Evolutionary conservation across 805 yeast genomes (phyloP).

Genomic region (Ogataea nitratoaversa): DNA sequence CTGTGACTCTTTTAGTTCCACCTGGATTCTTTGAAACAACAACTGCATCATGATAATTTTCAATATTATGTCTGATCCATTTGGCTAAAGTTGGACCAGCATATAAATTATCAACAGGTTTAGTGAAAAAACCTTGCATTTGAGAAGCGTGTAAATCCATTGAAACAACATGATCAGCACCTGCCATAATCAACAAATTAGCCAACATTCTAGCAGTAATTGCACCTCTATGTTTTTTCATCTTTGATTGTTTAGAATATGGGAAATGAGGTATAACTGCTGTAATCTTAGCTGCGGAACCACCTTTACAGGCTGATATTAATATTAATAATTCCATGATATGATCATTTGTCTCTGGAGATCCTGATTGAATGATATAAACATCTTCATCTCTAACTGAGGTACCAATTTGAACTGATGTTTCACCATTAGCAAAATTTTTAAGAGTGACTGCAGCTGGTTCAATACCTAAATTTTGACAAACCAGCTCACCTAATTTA

Average conservation of each 20-base stretch:
- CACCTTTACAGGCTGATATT: slow-evolving; percentile 95
- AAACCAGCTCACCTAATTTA: slow-evolving; percentile 83
- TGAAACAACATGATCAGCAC: slow-evolving; percentile 97
- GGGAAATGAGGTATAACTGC: slow-evolving; percentile 98
- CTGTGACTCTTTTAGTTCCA: slow-evolving; percentile 96
- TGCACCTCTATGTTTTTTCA: slow-evolving; percentile 99
- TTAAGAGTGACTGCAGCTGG: slow-evolving; percentile 90
- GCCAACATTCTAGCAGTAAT: slow-evolving; percentile 98
- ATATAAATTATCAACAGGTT: slow-evolving; percentile 93
- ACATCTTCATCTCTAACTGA: slow-evolving; percentile 97
- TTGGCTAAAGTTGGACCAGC: slow-evolving; percentile 95
- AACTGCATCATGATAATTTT: slow-evolving; percentile 82
- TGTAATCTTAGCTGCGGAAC: slow-evolving; percentile 95
- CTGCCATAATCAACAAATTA: slow-evolving; percentile 92
- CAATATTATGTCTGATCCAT: slow-evolving; percentile 90
- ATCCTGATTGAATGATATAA: slow-evolving; percentile 86
- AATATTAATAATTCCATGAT: slow-evolving; percentile 93
- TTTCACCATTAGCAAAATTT: slow-evolving; percentile 96
- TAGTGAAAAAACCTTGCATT: slow-evolving; percentile 98
- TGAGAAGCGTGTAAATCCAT: slow-evolving; percentile 97
- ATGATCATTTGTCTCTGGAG: slow-evolving; percentile 84
- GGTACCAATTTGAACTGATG: slow-evolving; percentile 91
- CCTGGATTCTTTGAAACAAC: slow-evolving; percentile 99
- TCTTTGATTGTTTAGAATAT: slow-evolving; percentile 92
- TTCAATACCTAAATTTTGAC: slow-evolving; percentile 85